Conservation (phyloP, 2,329 filamentous ascomycete genomes). For the Cytospora paraplurivora region DNA sequence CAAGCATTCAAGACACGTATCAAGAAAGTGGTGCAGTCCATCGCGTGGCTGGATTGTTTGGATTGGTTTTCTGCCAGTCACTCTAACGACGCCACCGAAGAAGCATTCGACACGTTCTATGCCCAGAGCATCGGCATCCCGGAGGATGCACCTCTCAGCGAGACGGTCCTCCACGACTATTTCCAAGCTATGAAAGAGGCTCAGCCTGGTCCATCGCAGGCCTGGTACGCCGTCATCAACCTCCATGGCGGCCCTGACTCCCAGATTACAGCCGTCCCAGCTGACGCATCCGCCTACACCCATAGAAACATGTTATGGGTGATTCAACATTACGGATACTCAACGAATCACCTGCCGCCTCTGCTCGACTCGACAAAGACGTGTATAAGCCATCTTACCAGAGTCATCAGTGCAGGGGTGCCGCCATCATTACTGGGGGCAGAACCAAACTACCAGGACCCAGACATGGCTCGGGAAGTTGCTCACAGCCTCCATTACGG, state of each 20-base stretch:
- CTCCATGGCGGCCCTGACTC: conserved; percentile 45
- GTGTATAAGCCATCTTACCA: conserved; percentile 6
- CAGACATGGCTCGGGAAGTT: conserved; percentile 12
- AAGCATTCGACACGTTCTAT: conserved; percentile 19
- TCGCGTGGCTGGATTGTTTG: conserved; percentile 15
- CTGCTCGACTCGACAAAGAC: conserved; percentile 18
- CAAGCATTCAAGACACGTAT: conserved; percentile 13
- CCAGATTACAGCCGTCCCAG: conserved; percentile 37
- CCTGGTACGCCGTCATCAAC: conserved; percentile 47
- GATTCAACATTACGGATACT: conserved; percentile 47
- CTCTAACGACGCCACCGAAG: conserved; percentile 17
- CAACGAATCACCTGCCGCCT: conserved; percentile 14
- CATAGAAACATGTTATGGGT: conserved; percentile 52
- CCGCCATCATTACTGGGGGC: neutral
- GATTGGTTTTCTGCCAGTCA: conserved; percentile 16
- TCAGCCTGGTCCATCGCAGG: conserved; percentile 12
- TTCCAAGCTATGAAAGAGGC: conserved; percentile 12
- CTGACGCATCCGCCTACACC: conserved; percentile 41
- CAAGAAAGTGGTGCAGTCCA: conserved; percentile 20
- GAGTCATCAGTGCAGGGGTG: conserved; percentile 1
- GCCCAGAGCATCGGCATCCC: conserved; percentile 20
- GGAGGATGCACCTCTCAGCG: conserved; percentile 7
- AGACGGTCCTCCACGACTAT: conserved; percentile 5
- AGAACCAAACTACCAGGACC: conserved; percentile 14
- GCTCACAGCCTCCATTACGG: conserved; percentile 16